phyloP scores from a whole-genome alignment of 2,329 filamentous ascomycete genomes.

The Corniculantispora saksenae region DNA sequence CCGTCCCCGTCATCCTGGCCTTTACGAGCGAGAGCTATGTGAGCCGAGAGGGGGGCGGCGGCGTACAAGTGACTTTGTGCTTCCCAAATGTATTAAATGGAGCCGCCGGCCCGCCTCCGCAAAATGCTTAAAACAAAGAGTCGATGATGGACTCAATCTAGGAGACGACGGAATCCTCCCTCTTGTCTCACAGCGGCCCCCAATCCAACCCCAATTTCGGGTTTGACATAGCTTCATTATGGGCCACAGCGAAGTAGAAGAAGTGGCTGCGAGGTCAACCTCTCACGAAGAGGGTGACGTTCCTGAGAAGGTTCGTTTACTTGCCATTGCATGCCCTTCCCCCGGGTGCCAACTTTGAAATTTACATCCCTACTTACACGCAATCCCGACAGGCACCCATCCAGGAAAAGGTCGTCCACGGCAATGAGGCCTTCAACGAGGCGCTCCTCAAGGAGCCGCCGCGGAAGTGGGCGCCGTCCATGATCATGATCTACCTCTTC shows the following conservation, averaged over 20 bases:
- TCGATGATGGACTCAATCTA: background rate
- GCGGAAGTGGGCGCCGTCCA: conserved; percentile 39
- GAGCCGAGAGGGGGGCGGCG: background rate
- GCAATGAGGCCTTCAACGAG: conserved; percentile 56
- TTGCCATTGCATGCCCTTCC: background rate
- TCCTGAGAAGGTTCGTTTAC: conserved; percentile 10
- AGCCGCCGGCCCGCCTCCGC: conserved; percentile 10
- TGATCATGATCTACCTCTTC: conserved; percentile 44
- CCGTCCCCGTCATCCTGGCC: background rate
- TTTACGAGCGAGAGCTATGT: background rate
- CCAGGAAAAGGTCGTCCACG: conserved; percentile 46
- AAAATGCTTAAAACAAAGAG: conserved; percentile 2
- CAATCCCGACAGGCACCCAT: conserved; percentile 12
- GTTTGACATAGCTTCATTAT: background rate
- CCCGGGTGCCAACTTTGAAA: no score
- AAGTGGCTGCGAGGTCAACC: background rate
- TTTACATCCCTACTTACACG: no score
- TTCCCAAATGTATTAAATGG: conserved; percentile 9
- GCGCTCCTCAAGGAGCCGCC: conserved; percentile 56
- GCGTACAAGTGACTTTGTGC: background rate
- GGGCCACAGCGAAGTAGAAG: conserved; percentile 4
- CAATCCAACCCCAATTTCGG: background rate
- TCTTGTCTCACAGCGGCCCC: background rate
- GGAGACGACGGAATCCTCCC: background rate
- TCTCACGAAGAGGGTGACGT: conserved; percentile 3